Conservation (phyloP, 352 stramenopile genomes). For the Phytophthora rubi region DNA sequence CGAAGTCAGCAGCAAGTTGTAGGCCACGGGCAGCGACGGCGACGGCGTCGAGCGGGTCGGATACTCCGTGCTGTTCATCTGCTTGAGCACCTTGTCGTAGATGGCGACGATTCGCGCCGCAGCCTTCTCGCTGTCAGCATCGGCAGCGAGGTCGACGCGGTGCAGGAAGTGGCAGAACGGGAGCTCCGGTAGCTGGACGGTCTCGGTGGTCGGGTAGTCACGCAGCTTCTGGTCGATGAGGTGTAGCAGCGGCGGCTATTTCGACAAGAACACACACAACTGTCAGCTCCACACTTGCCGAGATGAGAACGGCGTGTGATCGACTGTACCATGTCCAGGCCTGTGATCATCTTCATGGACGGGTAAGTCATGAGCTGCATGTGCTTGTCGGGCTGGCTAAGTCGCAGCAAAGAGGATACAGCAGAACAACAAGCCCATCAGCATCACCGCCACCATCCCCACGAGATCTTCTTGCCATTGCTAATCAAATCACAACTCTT, state of each 20-base stretch:
- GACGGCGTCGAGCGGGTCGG: conserved; percentile 4
- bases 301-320: background rate
- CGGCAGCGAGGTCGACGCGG: conserved; percentile 49
- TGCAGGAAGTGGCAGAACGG: conserved; percentile 81
- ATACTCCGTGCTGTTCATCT: conserved; percentile 53
- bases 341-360: conserved; percentile 69
- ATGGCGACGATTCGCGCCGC: conserved; percentile 47
- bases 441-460: conserved; percentile 1
- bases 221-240: conserved; percentile 69
- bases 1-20: conserved; percentile 80
- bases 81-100: conserved; percentile 55
- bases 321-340: conserved; percentile 56
- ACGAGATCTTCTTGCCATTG: background rate
- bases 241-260: conserved; percentile 71
- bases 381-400: conserved; percentile 87
- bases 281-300: conserved; percentile 8
- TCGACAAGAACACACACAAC: conserved; percentile 5
- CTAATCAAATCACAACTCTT: background rate
- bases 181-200: conserved; percentile 66
- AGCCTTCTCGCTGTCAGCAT: conserved; percentile 50
- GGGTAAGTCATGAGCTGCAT: conserved; percentile 89
- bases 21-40: conserved; percentile 49
- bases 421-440: conserved; percentile 17
- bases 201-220: conserved; percentile 38
- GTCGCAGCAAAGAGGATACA: background rate